Conservation (phyloP, 73 alveolate species). For the Symbiodinium natans region DNA sequence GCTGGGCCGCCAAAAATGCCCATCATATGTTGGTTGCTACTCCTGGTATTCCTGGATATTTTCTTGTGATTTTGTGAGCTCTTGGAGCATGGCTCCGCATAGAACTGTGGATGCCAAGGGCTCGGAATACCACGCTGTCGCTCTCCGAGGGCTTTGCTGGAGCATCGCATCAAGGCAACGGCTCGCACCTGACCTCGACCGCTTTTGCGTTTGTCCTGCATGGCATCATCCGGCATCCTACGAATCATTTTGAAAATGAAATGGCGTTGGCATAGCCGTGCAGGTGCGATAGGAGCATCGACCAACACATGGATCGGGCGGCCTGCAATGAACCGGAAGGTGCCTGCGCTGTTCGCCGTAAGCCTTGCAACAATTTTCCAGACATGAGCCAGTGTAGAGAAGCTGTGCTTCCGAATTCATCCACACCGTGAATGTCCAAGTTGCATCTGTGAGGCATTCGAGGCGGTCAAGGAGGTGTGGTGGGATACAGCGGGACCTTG, state of each 20-base stretch:
- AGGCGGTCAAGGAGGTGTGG: neutral
- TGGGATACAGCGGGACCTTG: too few relatives aligned
- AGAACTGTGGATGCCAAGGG: neutral
- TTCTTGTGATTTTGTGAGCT: too few relatives aligned
- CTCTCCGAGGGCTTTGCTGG: slow-evolving; percentile 90
- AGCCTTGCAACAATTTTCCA: too few relatives aligned
- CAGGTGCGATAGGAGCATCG: neutral
- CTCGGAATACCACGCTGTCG: slow-evolving; percentile 67
- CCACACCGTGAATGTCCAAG: too few relatives aligned
- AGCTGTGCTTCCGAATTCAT: neutral
- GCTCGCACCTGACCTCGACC: neutral
- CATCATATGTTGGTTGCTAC: too few relatives aligned
- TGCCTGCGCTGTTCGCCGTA: neutral
- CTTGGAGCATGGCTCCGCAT: too few relatives aligned
- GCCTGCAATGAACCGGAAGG: slow-evolving; percentile 3
- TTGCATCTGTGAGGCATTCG: too few relatives aligned
- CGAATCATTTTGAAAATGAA: too few relatives aligned
- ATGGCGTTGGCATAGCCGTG: neutral
- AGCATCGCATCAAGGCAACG: slow-evolving; percentile 37
- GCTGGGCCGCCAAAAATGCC: too few relatives aligned
- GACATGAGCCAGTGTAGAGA: too few relatives aligned
- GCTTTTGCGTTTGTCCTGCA: neutral
- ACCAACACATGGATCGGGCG: neutral
- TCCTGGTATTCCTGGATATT: too few relatives aligned
- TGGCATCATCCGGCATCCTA: neutral